Conservation (phyloP, 495 filamentous ascomycete species). For the Aspergillus ellipticus region DNA sequence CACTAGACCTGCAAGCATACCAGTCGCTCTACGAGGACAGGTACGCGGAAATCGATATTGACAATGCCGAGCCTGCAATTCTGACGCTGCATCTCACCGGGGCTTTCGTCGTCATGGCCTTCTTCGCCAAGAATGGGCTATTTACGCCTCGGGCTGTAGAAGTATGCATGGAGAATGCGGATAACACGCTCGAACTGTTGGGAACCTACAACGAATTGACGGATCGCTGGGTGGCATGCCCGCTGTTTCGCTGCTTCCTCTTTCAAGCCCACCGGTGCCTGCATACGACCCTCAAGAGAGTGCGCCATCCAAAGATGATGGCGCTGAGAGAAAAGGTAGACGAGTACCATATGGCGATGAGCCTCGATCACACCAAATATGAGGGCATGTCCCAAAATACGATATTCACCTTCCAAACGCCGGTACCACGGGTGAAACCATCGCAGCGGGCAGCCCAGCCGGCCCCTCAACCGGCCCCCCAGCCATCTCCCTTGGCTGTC, state of each 20-base stretch:
- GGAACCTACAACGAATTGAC: constrained; percentile 16
- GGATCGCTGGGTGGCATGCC: constrained; percentile 11
- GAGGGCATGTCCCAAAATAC: no score
- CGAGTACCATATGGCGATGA: no score
- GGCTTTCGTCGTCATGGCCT: constrained; percentile 14
- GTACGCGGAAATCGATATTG: no score
- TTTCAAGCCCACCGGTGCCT: constrained; percentile 16
- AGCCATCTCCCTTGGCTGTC: no score
- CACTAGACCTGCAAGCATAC: not conserved
- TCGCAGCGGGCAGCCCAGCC: no score
- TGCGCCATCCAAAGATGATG: no score
- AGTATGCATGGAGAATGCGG: not conserved
- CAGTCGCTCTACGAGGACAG: no score
- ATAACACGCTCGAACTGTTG: constrained; percentile 14
- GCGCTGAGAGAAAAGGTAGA: no score
- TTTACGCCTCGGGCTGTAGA: not conserved
- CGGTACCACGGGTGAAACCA: no score
- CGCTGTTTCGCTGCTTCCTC: constrained; percentile 20
- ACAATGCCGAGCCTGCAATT: constrained; percentile 13
- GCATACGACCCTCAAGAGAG: not conserved
- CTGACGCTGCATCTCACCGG: constrained; percentile 21
- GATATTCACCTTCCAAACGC: no score
- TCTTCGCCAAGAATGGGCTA: constrained; percentile 4
- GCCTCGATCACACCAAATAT: no score
- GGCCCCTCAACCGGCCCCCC: no score